Base-by-base conservation (phyloP, 2,329 filamentous ascomycete species). In the Hypoxylon sp. region DNA sequence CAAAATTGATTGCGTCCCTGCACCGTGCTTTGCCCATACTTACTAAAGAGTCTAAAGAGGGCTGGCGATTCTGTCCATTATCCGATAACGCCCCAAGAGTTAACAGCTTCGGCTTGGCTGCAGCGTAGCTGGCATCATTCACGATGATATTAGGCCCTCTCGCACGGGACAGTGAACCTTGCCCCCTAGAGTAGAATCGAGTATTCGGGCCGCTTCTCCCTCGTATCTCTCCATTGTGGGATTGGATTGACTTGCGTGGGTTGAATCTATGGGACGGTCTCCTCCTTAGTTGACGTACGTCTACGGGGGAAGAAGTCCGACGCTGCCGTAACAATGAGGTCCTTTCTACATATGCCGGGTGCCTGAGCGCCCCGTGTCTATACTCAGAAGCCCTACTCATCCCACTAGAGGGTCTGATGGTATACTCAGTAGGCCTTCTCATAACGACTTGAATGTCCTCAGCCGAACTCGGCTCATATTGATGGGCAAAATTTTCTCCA, bases 71-170 rank as follows among this genome's bases (percentile, higher is more conserved):
- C 31, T 29, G 29, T 37, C 21, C 31, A 29, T 35, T 19, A 4
- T 56, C 32, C 27, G 46, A 50, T 10, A 58, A 50, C 13, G 32
- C 55, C 15, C 44, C 55, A 37, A 58, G 31, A 27, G 27, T 50
- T 7, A 58, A 48, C 7, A 58, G 44, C 24, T 58, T 50, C 6
- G 55, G 55, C 29, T 37, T 29, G 15, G 31, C 15, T 5, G 19
- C 13, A 19, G 32, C 31, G 37, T 48, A 50, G 2, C 31, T 32
- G 19, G 21, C 19, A 32, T 58, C 44, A 15, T 58, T 50, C n/a
- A 37, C 44, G 19, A 58, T 50, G 21, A 48, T 48, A 47, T 39
- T 24, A n/a, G 44, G 55, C 4, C 31, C 55, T 24, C 11, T 21
- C 2, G 19, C 7, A 29, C 15, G 44, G 29, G 55, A 58, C 6